Evolutionary conservation across 305 asterid genomes (phyloP), one percentile per base, ranked within the genome.

Genomic region (Plantago coronopus): DNA sequence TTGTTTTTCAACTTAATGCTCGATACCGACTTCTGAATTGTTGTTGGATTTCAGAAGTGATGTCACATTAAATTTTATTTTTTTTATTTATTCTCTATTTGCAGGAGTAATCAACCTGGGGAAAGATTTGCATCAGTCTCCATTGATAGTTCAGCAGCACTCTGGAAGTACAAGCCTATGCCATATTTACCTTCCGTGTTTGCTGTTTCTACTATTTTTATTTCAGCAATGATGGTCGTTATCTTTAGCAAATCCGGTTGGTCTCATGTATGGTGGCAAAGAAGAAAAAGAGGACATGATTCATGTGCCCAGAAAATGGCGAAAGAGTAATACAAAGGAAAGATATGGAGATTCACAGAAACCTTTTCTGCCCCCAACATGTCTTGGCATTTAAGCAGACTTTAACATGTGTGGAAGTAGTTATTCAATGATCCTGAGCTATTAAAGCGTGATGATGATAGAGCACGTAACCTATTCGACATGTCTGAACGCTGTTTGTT

Each of bases 71-170:
- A 34, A 6, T 34, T 53, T 9, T 48, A 18, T 59, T 34, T 56
- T 62, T 9, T 7, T 42, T 31, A 3, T 17, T 44, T 69, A 64
- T 67, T 60, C 53, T 58, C 38, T 42, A 65, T 74, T 75, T 68
- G 56, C 42, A 91, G 98, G 87, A 76, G 78, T 69, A 79, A 72
- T 61, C 79, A 70, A 74, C 63, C 82, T 48, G 88, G 90, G 22
- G 81, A 78, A 76, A 75, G 77, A 78, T 91, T 88, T 76, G 98
- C 96, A 61, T 88, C 98, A 44, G 71, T 86, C 56, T 62, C 86
- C 70, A 42, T 64, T 3, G 76, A 66, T 54, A 57, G 83, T 37
- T 61, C 88, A 18, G 65, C 73, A 19, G 65, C 72, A 19, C 44
- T 74, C 20, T 68, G 72, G 72, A 64, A 75, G 53, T 71, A 50